Evolutionary conservation across 345 rosid species (phyloP).

Genomic region (Corchorus capsularis): DNA sequence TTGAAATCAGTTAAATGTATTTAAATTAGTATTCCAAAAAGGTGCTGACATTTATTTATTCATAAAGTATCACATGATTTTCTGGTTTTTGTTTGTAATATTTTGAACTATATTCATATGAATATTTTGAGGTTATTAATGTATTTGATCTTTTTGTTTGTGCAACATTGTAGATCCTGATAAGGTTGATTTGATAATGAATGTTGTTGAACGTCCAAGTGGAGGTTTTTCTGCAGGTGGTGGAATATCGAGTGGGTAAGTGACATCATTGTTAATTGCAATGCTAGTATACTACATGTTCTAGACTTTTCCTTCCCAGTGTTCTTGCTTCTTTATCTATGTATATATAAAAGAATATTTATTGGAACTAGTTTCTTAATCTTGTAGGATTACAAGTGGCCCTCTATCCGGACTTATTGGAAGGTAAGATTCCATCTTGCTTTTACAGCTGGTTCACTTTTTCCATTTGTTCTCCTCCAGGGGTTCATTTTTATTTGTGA

Average conservation of each 20-base stretch:
- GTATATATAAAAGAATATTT: not conserved
- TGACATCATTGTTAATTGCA: conserved; percentile 17
- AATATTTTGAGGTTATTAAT: conserved; percentile 3
- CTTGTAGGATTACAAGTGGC: conserved; percentile 87
- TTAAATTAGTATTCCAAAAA: not conserved
- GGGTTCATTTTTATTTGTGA: not conserved
- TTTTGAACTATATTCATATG: not conserved
- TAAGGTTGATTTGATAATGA: conserved; percentile 91
- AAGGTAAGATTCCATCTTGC: conserved; percentile 48
- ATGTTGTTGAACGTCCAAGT: conserved; percentile 93
- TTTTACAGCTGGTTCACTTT: conserved; percentile 18
- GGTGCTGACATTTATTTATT: not conserved
- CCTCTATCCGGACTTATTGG: conserved; percentile 91
- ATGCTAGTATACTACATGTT: not conserved
- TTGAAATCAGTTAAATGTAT: not conserved
- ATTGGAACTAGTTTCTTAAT: conserved; percentile 15
- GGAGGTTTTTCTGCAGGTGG: conserved; percentile 98
- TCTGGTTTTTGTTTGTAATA: not conserved
- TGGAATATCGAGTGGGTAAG: conserved; percentile 93
- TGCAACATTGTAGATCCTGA: conserved; percentile 52
- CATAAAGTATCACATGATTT: not conserved
- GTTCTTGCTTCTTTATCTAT: conserved; percentile 8
- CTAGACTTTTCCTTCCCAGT: conserved; percentile 1
- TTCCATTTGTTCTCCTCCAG: not conserved
- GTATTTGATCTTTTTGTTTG: conserved; percentile 6